phyloP scores from a whole-genome alignment of 2,329 filamentous ascomycete species.

The Cladophialophora chaetospira region DNA sequence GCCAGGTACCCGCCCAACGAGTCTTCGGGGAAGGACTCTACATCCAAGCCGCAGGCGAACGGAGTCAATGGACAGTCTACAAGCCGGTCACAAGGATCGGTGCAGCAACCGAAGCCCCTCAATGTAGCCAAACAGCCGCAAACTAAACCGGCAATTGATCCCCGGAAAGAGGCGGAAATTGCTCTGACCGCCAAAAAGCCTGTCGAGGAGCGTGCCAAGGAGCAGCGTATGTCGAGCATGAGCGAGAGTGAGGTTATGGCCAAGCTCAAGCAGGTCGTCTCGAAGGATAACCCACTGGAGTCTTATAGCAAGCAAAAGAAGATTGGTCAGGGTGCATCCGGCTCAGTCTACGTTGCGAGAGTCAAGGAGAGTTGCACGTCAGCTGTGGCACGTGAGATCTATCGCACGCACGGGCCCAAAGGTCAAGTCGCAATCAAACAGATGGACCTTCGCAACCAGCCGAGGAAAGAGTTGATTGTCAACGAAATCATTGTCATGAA shows the following conservation, averaged over 20 bases:
- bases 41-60: conserved; percentile 42
- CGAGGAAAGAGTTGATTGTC: conserved; percentile 95
- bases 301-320: conserved; percentile 99
- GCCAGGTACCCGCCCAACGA: conserved; percentile 38
- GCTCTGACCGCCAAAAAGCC: conserved; percentile 82
- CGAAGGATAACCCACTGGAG: conserved; percentile 88
- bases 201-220: conserved; percentile 74
- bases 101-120: conserved; percentile 69
- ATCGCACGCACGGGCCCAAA: conserved; percentile 75
- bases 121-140: conserved; percentile 70
- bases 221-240: conserved; percentile 98
- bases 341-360: conserved; percentile 96
- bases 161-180: conserved; percentile 85
- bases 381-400: conserved; percentile 72
- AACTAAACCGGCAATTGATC: conserved; percentile 58
- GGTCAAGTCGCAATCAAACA: conserved; percentile 98
- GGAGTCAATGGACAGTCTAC: conserved; percentile 49
- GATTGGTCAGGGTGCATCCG: conserved; percentile 96
- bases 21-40: conserved; percentile 42
- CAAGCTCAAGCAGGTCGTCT: conserved; percentile 89
- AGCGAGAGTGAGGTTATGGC: conserved; percentile 96
- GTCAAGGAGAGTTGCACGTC: conserved; percentile 88
- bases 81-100: conserved; percentile 48
- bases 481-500: conserved; percentile 99
- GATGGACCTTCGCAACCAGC: conserved; percentile 97